phyloP scores from a whole-genome alignment of 2,329 filamentous ascomycete species.

The Colletotrichum spinosum region DNA sequence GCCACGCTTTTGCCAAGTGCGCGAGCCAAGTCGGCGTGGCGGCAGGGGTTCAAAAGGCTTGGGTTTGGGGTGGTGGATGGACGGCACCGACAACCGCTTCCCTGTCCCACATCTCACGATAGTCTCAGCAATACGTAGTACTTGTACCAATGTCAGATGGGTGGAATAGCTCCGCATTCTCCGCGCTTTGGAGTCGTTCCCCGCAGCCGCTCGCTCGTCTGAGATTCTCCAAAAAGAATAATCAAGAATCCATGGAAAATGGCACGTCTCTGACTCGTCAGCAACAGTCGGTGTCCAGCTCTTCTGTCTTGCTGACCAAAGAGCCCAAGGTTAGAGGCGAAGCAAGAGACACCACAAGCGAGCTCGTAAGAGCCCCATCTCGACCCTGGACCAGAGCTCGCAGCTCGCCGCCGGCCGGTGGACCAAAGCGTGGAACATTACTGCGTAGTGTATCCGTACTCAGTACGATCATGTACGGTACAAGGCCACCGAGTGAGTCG shows the following conservation, averaged over 20 bases:
- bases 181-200: constrained; percentile 27
- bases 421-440: neutral
- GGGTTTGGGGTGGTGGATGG: too few relatives aligned
- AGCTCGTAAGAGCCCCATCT: constrained; percentile 14
- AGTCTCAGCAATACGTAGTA: too few relatives aligned
- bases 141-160: neutral
- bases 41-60: neutral
- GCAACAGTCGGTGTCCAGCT: too few relatives aligned
- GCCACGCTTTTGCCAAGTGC: constrained; percentile 9
- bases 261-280: neutral
- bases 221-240: neutral
- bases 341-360: too few relatives aligned
- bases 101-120: neutral
- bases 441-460: too few relatives aligned
- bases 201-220: constrained; percentile 4
- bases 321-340: too few relatives aligned
- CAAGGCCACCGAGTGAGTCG: constrained; percentile 1
- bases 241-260: neutral
- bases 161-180: constrained; percentile 27
- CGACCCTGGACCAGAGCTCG: neutral
- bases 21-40: constrained; percentile 30
- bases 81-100: neutral
- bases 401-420: constrained; percentile 30
- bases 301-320: too few relatives aligned
- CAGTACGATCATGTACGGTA: too few relatives aligned